Conservation (phyloP, 768 basidiomycete genomes). For the Lactarius pseudohatsudake region DNA sequence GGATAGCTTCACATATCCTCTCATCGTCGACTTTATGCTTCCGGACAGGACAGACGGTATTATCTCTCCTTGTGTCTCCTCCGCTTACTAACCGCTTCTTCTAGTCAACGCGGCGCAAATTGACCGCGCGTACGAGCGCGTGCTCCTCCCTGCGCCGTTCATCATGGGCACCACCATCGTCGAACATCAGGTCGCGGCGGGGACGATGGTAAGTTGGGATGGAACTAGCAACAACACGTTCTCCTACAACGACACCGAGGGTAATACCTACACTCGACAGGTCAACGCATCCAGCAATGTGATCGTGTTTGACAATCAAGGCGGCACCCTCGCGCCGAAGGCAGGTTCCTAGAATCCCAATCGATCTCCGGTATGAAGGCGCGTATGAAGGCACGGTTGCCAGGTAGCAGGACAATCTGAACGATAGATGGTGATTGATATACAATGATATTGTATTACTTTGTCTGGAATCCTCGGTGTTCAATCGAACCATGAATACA, state of each 20-base stretch:
- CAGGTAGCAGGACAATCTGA: constrained; percentile 31
- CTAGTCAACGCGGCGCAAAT: constrained; percentile 44
- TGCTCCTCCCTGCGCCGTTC: constrained; percentile 56
- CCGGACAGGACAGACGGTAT: constrained; percentile 36
- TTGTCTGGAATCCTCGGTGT: no score
- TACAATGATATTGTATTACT: constrained; percentile 15
- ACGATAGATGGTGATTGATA: neutral
- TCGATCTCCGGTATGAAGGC: constrained; percentile 11
- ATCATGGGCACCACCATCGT: constrained; percentile 55
- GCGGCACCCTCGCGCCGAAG: constrained; percentile 41
- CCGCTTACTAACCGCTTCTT: neutral
- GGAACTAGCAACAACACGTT: constrained; percentile 72
- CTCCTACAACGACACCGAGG: constrained; percentile 54
- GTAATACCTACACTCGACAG: constrained; percentile 36
- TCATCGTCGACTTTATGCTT: constrained; percentile 31
- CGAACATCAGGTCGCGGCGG: constrained; percentile 60
- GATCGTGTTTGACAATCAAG: constrained; percentile 58
- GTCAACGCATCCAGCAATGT: constrained; percentile 62
- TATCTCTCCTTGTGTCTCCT: neutral
- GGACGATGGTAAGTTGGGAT: constrained; percentile 40
- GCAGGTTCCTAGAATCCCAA: neutral
- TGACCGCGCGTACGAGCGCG: constrained; percentile 70
- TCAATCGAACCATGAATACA: no score
- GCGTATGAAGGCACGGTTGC: constrained; percentile 7
- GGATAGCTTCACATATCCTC: constrained; percentile 55